Conservation (phyloP, 1,139 yeast genomes). For the Hyphopichia fennica region DNA sequence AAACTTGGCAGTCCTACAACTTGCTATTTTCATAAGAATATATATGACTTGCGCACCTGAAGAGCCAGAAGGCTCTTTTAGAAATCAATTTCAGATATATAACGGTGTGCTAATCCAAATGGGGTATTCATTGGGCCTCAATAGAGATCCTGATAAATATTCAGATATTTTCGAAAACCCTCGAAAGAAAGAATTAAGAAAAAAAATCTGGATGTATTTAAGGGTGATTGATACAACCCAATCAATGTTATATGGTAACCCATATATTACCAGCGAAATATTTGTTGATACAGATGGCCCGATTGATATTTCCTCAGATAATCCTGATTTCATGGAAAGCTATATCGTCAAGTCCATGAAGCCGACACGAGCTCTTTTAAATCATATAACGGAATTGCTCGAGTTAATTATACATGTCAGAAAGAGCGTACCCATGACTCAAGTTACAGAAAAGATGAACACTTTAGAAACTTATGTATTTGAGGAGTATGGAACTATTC, state of each 20-base stretch:
- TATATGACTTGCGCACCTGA: conserved; percentile 47
- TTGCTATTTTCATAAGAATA: conserved; percentile 37
- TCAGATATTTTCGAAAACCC: conserved; percentile 1
- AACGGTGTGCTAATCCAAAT: conserved; percentile 30
- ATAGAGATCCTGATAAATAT: conserved; percentile 24
- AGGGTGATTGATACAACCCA: conserved; percentile 5
- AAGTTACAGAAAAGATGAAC: conserved; percentile 3
- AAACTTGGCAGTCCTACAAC: conserved; percentile 20
- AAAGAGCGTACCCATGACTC: neutral
- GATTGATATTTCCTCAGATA: neutral
- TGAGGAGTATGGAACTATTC: conserved; percentile 5
- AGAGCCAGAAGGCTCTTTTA: conserved; percentile 43
- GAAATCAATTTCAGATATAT: conserved; percentile 40
- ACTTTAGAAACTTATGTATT: conserved; percentile 3
- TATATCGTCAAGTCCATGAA: neutral
- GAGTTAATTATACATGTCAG: conserved; percentile 4
- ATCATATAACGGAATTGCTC: conserved; percentile 1
- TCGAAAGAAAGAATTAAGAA: conserved; percentile 6
- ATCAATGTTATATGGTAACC: conserved; percentile 3
- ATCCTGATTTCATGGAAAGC: neutral
- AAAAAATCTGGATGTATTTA: conserved; percentile 17
- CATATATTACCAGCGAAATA: conserved; percentile 16
- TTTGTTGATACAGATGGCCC: conserved; percentile 12
- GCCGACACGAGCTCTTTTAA: neutral
- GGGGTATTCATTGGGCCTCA: conserved; percentile 35